These are phyloP conservation scores for Xylaria curta DNA, from an alignment of 495 filamentous ascomycete species.

Conservation along the genomic window DNA sequence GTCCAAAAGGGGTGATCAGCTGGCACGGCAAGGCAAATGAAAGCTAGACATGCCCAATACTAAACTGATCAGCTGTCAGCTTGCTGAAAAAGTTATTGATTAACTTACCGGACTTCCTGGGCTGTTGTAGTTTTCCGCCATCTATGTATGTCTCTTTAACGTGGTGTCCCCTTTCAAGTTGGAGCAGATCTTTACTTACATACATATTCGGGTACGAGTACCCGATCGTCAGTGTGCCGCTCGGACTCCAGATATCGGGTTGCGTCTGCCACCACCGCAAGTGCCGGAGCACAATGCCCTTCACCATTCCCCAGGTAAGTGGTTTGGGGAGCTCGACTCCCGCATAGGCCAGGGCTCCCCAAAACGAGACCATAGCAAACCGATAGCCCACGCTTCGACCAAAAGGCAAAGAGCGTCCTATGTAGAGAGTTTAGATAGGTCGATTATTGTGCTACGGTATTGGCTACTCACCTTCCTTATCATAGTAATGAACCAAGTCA, in stretches of 20 bases:
- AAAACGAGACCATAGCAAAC: constrained; percentile 83
- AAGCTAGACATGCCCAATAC: constrained; percentile 81
- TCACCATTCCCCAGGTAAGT: constrained; percentile 77
- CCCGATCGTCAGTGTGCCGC: constrained; percentile 76
- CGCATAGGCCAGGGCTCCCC: constrained; percentile 77
- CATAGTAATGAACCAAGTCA: constrained; percentile 79
- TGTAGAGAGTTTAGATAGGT: constrained; percentile 36
- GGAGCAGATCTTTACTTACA: constrained; percentile 48
- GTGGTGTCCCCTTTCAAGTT: constrained; percentile 19
- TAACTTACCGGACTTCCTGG: constrained; percentile 59
- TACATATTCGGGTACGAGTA: constrained; percentile 83
- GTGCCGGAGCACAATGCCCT: constrained; percentile 74
- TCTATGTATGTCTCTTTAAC: constrained; percentile 27
- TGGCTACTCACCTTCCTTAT: constrained; percentile 58
- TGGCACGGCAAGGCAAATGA: constrained; percentile 72
- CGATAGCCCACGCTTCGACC: constrained; percentile 78
- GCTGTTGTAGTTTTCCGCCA: constrained; percentile 82
- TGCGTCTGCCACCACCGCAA: constrained; percentile 81
- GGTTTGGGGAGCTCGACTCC: constrained; percentile 73
- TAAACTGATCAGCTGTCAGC: constrained; percentile 37
- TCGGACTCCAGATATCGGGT: constrained; percentile 71
- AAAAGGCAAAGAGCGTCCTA: constrained; percentile 68
- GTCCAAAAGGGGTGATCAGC: constrained; percentile 78
- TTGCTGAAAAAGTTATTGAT: neutral
- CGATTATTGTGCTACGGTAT: neutral